Evolutionary conservation across 257 asterid genomes (phyloP).

Genomic region (Rubia yunnanensis): DNA sequence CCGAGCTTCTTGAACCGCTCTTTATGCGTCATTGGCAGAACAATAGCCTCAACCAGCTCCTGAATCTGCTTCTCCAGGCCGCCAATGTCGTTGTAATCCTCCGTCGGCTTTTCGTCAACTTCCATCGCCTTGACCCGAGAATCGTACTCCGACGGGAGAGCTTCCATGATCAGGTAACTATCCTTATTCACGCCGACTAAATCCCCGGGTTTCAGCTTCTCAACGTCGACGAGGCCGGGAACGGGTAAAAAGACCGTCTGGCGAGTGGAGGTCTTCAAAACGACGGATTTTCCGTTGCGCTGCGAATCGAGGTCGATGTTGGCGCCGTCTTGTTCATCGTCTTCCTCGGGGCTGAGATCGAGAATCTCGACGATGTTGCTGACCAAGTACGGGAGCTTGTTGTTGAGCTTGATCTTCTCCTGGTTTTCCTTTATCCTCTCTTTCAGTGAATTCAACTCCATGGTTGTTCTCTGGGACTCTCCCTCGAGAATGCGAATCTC

Average conservation of each 20-base stretch:
- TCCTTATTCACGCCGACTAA: constrained; percentile 97
- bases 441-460: constrained; percentile 59
- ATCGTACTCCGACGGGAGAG: constrained; percentile 90
- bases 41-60: constrained; percentile 85
- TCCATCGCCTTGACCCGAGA: constrained; percentile 99
- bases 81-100: constrained; percentile 91
- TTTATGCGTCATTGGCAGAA: constrained; percentile 79
- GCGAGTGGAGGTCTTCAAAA: constrained; percentile 86
- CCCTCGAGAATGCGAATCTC: constrained; percentile 71
- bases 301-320: constrained; percentile 93
- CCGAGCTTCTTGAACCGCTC: constrained; percentile 81
- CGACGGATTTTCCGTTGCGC: constrained; percentile 96
- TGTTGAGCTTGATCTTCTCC: constrained; percentile 77
- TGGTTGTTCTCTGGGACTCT: constrained; percentile 67
- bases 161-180: constrained; percentile 85
- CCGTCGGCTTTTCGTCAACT: constrained; percentile 98
- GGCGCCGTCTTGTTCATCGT: constrained; percentile 97
- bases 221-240: constrained; percentile 93
- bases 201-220: constrained; percentile 87
- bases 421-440: constrained; percentile 80
- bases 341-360: constrained; percentile 98
- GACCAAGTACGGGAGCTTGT: constrained; percentile 83
- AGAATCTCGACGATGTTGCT: constrained; percentile 90
- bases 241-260: constrained; percentile 95
- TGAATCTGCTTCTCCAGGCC: constrained; percentile 98